These are phyloP conservation scores for Trichoderma sp. DNA, from an alignment of 2,329 filamentous ascomycete species.

Conservation along the genomic window DNA sequence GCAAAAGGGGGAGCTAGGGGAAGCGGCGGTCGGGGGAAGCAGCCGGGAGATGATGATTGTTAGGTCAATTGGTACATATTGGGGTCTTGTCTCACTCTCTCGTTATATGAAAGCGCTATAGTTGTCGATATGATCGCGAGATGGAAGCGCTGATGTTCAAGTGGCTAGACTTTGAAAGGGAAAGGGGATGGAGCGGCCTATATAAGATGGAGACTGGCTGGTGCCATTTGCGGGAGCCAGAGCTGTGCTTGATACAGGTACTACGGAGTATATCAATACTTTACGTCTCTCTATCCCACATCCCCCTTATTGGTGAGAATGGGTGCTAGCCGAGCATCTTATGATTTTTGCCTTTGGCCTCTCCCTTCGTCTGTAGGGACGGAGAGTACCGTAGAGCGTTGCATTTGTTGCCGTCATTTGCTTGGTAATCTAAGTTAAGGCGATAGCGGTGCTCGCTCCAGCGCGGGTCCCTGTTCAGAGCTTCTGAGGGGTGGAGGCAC, in stretches of 20 bases:
- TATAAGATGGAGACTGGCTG: not conserved
- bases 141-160: no score
- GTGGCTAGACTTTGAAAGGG: not conserved
- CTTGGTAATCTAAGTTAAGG: slow-evolving; percentile 1
- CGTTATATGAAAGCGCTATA: not conserved
- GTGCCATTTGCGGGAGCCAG: not conserved
- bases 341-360: not conserved
- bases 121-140: not conserved
- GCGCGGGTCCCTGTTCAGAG: not conserved
- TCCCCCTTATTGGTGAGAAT: not conserved
- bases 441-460: slow-evolving; percentile 1
- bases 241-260: not conserved
- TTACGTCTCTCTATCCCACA: not conserved
- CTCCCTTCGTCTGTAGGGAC: not conserved
- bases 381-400: not conserved
- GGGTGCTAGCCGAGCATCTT: not conserved
- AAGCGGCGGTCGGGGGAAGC: slow-evolving; percentile 17
- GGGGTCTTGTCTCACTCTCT: not conserved
- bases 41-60: not conserved
- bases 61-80: not conserved
- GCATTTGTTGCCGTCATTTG: not conserved
- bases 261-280: not conserved
- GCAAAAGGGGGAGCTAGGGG: not conserved
- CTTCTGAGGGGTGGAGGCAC: not conserved
- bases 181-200: not conserved